Conservation (phyloP, 116 monocot genomes). For the Posidonia oceanica region DNA sequence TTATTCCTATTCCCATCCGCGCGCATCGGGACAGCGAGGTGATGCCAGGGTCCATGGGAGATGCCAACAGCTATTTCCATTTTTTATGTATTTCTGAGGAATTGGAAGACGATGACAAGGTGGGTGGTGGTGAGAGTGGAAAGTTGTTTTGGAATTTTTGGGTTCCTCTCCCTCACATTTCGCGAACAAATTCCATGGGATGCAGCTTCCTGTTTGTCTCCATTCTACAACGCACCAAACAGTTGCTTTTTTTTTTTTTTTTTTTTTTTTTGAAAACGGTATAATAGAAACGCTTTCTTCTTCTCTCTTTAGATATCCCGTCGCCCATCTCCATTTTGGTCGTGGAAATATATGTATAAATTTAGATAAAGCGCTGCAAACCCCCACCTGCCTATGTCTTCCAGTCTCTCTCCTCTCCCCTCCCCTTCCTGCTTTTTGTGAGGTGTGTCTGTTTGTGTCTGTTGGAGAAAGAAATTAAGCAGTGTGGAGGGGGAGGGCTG, state of each 20-base stretch:
- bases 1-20: conserved; percentile 3
- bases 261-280: too few relatives aligned
- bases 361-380: neutral
- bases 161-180: neutral
- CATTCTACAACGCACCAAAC: neutral
- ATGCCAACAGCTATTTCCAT: too few relatives aligned
- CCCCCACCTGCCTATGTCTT: neutral
- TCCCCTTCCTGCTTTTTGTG: too few relatives aligned
- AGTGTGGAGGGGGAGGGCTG: too few relatives aligned
- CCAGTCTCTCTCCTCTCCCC: neutral
- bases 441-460: too few relatives aligned
- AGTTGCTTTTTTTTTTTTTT: neutral
- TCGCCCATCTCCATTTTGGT: too few relatives aligned
- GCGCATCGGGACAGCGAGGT: neutral
- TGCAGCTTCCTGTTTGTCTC: conserved; percentile 4
- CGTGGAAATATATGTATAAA: neutral
- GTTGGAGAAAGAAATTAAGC: too few relatives aligned
- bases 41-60: neutral
- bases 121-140: neutral
- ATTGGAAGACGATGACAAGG: neutral
- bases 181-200: conserved; percentile 2
- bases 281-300: too few relatives aligned
- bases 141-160: conserved; percentile 5
- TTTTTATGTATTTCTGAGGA: neutral
- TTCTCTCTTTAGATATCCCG: too few relatives aligned